Percentiles rank a stretch among this genome's conserved stretches.
These are phyloP conservation scores for Hyphopichia burtonii DNA, from an alignment of 1,139 yeast species.

Conservation along the genomic window DNA sequence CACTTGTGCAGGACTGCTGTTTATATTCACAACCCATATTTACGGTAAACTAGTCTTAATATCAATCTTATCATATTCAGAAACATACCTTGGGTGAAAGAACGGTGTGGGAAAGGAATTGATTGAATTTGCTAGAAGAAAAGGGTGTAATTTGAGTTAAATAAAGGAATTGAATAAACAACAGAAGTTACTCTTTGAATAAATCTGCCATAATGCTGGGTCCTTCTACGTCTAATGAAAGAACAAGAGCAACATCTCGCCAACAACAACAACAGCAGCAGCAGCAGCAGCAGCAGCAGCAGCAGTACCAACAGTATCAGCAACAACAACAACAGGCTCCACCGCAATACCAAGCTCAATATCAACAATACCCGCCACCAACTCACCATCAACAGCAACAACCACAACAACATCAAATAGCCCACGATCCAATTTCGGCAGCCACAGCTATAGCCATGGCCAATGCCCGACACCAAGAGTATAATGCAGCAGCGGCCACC, in stretches of 20 bases:
- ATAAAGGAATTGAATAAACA: too few species aligned
- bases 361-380: slow-evolving; percentile 4
- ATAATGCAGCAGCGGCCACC: slow-evolving; percentile 14
- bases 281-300: slow-evolving; percentile 1
- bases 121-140: not conserved
- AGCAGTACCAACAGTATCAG: slow-evolving; percentile 1
- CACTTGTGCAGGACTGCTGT: slow-evolving; percentile 6
- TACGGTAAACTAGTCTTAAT: slow-evolving; percentile 1
- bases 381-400: slow-evolving; percentile 11
- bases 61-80: not conserved
- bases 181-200: not conserved
- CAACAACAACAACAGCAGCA: slow-evolving; percentile 3
- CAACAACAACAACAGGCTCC: slow-evolving; percentile 6
- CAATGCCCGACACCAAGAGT: slow-evolving; percentile 11
- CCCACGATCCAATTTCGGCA: slow-evolving; percentile 5
- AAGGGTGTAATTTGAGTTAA: too few species aligned
- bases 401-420: slow-evolving; percentile 9
- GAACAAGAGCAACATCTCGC: slow-evolving; percentile 25
- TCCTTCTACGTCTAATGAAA: slow-evolving; percentile 33
- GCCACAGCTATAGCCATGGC: slow-evolving; percentile 6
- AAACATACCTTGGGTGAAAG: not conserved
- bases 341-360: slow-evolving; percentile 6
- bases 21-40: slow-evolving; percentile 6
- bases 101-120: not conserved
- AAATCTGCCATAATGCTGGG: slow-evolving; percentile 23